Evolutionary conservation across 2,329 filamentous ascomycete species (phyloP), one percentile per base, ranked within the genome.

Genomic region (Sporothrix protearum): DNA sequence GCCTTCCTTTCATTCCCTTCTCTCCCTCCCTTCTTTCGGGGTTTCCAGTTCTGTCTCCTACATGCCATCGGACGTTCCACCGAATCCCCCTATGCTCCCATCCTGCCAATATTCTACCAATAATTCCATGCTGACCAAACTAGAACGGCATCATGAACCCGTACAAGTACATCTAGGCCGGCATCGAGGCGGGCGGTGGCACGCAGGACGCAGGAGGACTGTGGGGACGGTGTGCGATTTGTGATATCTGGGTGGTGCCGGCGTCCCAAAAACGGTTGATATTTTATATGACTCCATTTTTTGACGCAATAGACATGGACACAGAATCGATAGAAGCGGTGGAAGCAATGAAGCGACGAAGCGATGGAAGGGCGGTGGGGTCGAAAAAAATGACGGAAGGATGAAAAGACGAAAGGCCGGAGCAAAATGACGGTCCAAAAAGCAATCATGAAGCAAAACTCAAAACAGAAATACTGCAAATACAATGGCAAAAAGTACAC

Each of bases 71-170:
- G 28, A 39, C n/a, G 57, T 22, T 33, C 33, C 9, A 5, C n/a
- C 16, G 10, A n/a, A 47, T 47, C 42, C 42, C 19, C 12, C 19
- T 14, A 47, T 47, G 42, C 14, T 47, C 42, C 14, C 19, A 33
- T 22, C 10, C 10, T 33, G 28, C 25, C 63, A 47, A 49, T 51
- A 51, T 33, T 67, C 28, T 28, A 67, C 45, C 63, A 49, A 55
- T 55, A 57, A 57, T 57, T 36, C 1, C 39, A 67, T 66, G 36
- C 74, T 73, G 70, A 75, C 76, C 74, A 75, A 74, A 68, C 63
- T 69, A 97, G 93, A 97, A 97, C 76, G 94, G 94, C 64, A 98
- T 98, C 81, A 96, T 98, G 93, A 98, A 97, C 82, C 95, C 95
- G 0, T 98, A 98, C 85, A 98, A 98, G 83, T 98, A 97, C 80